phyloP scores from a whole-genome alignment of 2,329 filamentous ascomycete genomes.

The Paecilomyces dactylethromorphus region DNA sequence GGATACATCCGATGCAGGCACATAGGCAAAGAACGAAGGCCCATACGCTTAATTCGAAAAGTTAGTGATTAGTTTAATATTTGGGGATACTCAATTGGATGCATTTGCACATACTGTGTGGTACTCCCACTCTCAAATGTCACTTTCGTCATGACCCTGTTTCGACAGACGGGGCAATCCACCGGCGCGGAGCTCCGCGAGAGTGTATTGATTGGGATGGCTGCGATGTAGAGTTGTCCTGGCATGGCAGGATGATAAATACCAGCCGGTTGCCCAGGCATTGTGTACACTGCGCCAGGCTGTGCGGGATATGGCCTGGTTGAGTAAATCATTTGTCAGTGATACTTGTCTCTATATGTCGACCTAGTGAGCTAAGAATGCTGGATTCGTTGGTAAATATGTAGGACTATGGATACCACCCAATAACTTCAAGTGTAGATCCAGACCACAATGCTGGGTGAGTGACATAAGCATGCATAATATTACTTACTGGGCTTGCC shows the following conservation, averaged over 20 bases:
- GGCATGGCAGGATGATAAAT: neutral
- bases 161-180: constrained; percentile 43
- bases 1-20: constrained; percentile 42
- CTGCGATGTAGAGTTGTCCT: neutral
- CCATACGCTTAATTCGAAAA: constrained; percentile 33
- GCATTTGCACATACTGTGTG: constrained; percentile 30
- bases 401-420: too few relatives aligned
- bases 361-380: neutral
- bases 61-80: neutral
- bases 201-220: neutral
- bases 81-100: neutral
- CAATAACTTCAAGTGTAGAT: too few relatives aligned
- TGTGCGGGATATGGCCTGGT: neutral
- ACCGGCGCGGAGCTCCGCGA: constrained; percentile 31
- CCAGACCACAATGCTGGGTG: too few relatives aligned
- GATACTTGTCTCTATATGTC: neutral
- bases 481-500: neutral
- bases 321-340: neutral
- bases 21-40: constrained; percentile 38
- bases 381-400: neutral
- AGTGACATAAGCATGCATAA: neutral
- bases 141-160: constrained; percentile 32
- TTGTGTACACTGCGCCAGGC: neutral
- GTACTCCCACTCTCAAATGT: constrained; percentile 30
- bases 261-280: neutral